Evolutionary conservation across 495 filamentous ascomycete genomes (phyloP).

Genomic region (Chaetomidium leptoderma): DNA sequence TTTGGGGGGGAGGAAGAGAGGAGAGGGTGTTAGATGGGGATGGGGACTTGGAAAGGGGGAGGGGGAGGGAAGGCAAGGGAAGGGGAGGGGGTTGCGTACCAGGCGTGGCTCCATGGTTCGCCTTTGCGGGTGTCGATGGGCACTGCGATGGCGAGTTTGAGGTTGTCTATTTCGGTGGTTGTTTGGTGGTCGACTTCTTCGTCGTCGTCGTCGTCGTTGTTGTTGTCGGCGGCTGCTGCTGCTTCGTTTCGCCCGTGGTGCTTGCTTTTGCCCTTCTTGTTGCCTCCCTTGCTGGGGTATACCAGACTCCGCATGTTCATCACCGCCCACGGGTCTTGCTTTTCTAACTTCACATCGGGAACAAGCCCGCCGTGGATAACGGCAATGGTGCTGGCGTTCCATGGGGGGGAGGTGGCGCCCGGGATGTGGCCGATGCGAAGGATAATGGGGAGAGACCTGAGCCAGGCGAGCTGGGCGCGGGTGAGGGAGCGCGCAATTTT

Average conservation of each 20-base stretch:
- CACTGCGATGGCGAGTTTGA: conserved; percentile 43
- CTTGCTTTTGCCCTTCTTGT: conserved; percentile 2
- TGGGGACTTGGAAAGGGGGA: neutral
- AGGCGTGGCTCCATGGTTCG: conserved; percentile 63
- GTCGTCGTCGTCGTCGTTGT: neutral
- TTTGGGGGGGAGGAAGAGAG: neutral
- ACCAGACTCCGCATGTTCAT: conserved; percentile 89
- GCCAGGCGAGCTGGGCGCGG: conserved; percentile 60
- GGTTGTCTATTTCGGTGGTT: neutral
- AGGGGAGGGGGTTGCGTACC: conserved; percentile 17
- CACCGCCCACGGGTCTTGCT: conserved; percentile 71
- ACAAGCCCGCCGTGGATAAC: conserved; percentile 84
- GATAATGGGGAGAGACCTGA: conserved; percentile 68
- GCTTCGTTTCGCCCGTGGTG: neutral
- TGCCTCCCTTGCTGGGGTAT: conserved; percentile 15
- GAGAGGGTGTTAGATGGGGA: neutral
- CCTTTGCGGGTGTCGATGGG: conserved; percentile 56
- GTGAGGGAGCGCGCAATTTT: conserved; percentile 36
- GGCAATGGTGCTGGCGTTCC: conserved; percentile 54
- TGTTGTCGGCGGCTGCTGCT: neutral
- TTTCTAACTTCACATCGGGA: conserved; percentile 63
- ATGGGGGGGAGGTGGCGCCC: conserved; percentile 28
- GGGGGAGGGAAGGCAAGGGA: neutral
- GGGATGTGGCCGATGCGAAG: conserved; percentile 60
- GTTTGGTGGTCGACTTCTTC: neutral